Evolutionary conservation across 106 monocot species (phyloP).

Genomic region (Ottelia alismoides): DNA sequence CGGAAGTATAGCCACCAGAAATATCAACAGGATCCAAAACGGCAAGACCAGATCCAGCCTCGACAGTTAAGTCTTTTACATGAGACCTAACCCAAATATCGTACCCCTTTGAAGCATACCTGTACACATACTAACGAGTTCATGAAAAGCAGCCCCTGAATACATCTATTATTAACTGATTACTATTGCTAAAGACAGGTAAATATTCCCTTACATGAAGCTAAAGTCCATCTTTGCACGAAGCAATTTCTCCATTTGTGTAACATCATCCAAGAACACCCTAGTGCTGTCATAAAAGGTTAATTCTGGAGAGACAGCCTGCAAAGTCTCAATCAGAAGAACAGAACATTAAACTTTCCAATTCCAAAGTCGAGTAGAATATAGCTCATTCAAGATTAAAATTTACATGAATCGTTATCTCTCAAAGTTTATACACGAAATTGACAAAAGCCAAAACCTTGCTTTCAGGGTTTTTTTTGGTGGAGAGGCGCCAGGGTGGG

Average conservation of each 20-base stretch:
- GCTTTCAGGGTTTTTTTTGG: no score
- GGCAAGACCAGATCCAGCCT: slow-evolving; percentile 90
- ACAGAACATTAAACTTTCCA: no score
- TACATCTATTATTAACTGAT: no score
- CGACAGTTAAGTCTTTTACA: slow-evolving; percentile 83
- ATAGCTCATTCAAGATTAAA: no score
- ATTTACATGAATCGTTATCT: no score
- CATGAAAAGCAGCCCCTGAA: no score
- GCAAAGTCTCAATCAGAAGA: no score
- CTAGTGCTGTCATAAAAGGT: slow-evolving; percentile 88
- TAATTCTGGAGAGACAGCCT: slow-evolving; percentile 90
- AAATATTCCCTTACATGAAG: slow-evolving; percentile 56
- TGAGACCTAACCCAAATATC: slow-evolving; percentile 71
- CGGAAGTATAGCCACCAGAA: slow-evolving; percentile 83
- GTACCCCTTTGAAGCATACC: slow-evolving; percentile 86
- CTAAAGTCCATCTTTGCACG: slow-evolving; percentile 89
- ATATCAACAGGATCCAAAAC: slow-evolving; percentile 86
- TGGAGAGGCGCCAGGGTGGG: no score
- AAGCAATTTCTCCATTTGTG: slow-evolving; percentile 76
- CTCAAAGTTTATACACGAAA: no score
- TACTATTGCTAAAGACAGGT: no score
- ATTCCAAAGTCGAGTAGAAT: no score
- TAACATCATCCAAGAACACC: slow-evolving; percentile 52
- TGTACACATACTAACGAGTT: slow-evolving; percentile 24
- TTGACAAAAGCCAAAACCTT: no score